Conservation (phyloP, 306 rosid species). For the Fagus crenata region DNA sequence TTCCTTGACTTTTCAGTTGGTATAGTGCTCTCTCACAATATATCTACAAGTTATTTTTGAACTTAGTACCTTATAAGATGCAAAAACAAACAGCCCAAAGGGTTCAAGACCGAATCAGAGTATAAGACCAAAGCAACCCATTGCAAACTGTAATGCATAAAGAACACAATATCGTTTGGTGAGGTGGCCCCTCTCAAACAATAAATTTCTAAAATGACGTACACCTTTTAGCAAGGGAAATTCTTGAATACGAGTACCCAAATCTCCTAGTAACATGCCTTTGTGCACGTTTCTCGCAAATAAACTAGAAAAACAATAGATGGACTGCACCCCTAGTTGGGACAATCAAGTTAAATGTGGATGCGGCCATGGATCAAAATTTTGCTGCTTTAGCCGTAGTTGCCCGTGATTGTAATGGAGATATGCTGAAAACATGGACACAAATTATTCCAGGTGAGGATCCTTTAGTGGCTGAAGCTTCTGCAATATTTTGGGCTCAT, state of each 20-base stretch:
- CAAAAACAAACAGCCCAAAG: not conserved
- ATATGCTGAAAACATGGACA: too few species aligned
- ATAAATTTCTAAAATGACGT: not conserved
- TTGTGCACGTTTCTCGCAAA: not conserved
- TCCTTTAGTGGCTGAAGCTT: too few species aligned
- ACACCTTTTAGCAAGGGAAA: not conserved
- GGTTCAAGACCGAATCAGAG: not conserved
- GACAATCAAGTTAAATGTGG: too few species aligned
- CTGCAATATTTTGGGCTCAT: too few species aligned
- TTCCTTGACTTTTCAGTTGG: not conserved
- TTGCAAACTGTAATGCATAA: not conserved
- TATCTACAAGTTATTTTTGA: too few species aligned
- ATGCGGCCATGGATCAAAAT: too few species aligned
- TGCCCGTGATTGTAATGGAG: too few species aligned
- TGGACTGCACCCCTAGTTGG: too few species aligned
- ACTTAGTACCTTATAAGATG: not conserved
- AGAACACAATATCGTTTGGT: not conserved
- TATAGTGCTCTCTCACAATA: too few species aligned
- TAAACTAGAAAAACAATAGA: too few species aligned
- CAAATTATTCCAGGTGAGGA: too few species aligned
- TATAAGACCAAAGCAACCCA: not conserved
- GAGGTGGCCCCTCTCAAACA: not conserved
- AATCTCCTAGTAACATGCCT: not conserved
- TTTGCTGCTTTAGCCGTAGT: too few species aligned
- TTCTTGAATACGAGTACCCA: not conserved